These are phyloP conservation scores for Nicotiana tomentosiformis DNA, from an alignment of 257 asterid species.

Conservation along the genomic window DNA sequence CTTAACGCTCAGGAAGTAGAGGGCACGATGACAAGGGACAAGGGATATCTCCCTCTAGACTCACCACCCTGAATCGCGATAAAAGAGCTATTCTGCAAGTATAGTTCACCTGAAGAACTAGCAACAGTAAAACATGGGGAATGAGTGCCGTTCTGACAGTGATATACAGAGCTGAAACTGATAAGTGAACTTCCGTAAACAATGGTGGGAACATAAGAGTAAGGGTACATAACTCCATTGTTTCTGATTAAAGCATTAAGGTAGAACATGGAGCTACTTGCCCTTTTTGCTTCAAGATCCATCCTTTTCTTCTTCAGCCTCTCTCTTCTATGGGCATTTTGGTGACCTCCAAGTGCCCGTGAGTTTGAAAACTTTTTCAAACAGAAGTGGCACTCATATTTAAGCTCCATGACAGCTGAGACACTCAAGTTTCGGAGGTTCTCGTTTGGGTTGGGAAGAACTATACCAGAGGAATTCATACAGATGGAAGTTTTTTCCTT, in stretches of 20 bases:
- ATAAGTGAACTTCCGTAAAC: background rate
- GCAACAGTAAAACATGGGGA: background rate
- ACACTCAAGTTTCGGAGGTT: background rate
- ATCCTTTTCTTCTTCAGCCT: constrained; percentile 13
- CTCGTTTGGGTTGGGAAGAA: background rate
- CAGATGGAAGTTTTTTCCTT: background rate
- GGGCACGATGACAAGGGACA: background rate
- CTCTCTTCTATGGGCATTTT: constrained; percentile 13
- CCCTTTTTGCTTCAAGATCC: constrained; percentile 11
- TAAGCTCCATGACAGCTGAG: background rate
- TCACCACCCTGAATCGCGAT: background rate
- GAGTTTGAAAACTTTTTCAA: background rate
- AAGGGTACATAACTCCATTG: constrained; percentile 3
- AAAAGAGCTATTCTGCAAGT: background rate
- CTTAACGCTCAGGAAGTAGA: background rate
- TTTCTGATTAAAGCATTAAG: background rate
- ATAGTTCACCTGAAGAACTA: background rate
- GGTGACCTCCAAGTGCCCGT: constrained; percentile 10
- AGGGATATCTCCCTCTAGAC: background rate
- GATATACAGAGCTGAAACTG: background rate
- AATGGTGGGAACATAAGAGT: background rate
- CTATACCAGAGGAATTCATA: background rate
- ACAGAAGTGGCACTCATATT: constrained; percentile 11
- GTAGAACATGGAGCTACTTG: background rate
- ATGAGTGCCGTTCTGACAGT: background rate